phyloP scores from a whole-genome alignment of 139 green algal species.

The Chlamydomonas eustigma region DNA sequence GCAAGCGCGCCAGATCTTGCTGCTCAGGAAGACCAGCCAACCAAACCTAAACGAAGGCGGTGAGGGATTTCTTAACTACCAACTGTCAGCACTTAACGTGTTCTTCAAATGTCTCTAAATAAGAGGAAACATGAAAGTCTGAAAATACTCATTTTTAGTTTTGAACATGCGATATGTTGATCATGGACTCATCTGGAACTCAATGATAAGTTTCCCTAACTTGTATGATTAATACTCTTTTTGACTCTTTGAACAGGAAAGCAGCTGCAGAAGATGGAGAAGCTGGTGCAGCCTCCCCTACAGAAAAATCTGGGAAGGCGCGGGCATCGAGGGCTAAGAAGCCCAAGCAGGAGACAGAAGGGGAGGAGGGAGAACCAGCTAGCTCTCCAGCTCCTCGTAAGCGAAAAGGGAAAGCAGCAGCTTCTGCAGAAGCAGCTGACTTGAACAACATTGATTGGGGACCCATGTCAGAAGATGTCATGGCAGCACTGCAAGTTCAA shows the following conservation, averaged over 20 bases:
- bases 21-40: constrained; percentile 9
- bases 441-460: not conserved
- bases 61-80: not conserved
- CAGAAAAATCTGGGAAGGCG: not conserved
- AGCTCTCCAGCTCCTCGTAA: not conserved
- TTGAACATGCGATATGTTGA: too few species aligned
- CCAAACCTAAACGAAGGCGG: constrained; percentile 11
- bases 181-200: too few species aligned
- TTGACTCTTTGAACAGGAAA: not conserved
- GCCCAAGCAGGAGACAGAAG: not conserved
- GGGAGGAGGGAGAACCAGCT: not conserved
- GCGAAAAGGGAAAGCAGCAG: not conserved
- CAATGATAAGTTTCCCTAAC: too few species aligned
- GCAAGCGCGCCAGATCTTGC: constrained; percentile 61
- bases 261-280: not conserved
- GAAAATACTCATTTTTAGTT: too few species aligned
- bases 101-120: too few species aligned
- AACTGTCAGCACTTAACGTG: too few species aligned
- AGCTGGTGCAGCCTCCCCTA: not conserved
- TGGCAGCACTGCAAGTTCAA: too few species aligned
- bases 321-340: not conserved
- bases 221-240: too few species aligned
- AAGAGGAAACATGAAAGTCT: too few species aligned
- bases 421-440: not conserved
- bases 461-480: not conserved